Evolutionary conservation across 345 rosid species (phyloP).

Genomic region (Bruguiera gymnorhiza): DNA sequence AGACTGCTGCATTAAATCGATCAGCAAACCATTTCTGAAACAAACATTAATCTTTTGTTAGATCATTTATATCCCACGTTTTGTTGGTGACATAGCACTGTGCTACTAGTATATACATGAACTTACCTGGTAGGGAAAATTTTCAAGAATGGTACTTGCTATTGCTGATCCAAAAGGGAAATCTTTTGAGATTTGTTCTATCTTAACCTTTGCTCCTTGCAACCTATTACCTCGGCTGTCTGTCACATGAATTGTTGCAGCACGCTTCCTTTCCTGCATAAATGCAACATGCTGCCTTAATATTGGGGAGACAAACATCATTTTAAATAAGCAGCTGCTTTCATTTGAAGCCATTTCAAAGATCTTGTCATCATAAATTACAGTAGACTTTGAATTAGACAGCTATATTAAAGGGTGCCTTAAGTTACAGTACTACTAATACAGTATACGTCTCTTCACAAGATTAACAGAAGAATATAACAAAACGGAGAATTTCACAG

Average conservation of each 20-base stretch:
- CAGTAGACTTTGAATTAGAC: too few relatives aligned
- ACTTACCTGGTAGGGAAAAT: conserved; percentile 64
- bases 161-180: conserved; percentile 86
- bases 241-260: conserved; percentile 62
- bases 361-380: neutral
- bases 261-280: conserved; percentile 65
- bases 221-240: conserved; percentile 49
- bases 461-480: too few relatives aligned
- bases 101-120: neutral
- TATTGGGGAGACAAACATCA: neutral
- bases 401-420: too few relatives aligned
- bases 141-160: conserved; percentile 63
- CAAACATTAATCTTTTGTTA: neutral
- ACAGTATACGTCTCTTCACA: too few relatives aligned
- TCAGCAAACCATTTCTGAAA: conserved; percentile 69
- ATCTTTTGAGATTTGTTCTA: conserved; percentile 64
- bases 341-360: neutral
- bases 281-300: neutral
- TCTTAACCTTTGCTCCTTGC: conserved; percentile 46
- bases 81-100: neutral
- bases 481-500: neutral
- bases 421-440: too few relatives aligned
- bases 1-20: conserved; percentile 82
- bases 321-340: neutral
- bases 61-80: neutral